Evolutionary conservation across 192 early-diverging fungal species (phyloP).

Genomic region (Umbelopsis sp.): DNA sequence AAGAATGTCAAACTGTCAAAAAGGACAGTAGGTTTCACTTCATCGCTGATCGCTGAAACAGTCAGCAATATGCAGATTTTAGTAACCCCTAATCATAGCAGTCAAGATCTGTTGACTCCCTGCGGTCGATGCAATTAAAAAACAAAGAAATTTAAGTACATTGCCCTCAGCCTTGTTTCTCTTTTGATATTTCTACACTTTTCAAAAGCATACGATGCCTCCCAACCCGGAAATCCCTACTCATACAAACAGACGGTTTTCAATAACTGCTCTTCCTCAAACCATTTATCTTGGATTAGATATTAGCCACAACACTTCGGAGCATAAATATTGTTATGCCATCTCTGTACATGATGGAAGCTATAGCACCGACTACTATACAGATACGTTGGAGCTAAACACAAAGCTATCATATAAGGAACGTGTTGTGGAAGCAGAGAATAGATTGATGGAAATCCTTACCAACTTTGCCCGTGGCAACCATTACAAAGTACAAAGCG

Average conservation of each 20-base stretch:
- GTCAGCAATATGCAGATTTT: too few species aligned
- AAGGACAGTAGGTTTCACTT: too few species aligned
- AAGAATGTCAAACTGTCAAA: too few species aligned
- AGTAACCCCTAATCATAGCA: too few species aligned
- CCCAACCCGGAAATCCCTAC: slow-evolving; percentile 6
- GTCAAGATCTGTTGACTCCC: not conserved
- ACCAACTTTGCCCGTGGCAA: slow-evolving; percentile 55
- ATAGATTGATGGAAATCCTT: slow-evolving; percentile 55
- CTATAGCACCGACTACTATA: slow-evolving; percentile 62
- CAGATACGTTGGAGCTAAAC: slow-evolving; percentile 42
- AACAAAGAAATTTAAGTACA: not conserved
- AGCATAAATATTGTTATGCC: slow-evolving; percentile 50
- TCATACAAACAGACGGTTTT: slow-evolving; percentile 22
- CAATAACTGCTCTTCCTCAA: slow-evolving; percentile 37
- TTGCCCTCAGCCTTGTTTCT: not conserved
- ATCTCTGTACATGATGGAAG: slow-evolving; percentile 74
- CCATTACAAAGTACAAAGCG: slow-evolving; percentile 67
- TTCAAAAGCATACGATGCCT: not conserved
- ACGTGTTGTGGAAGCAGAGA: slow-evolving; percentile 44
- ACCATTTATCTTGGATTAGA: slow-evolving; percentile 58
- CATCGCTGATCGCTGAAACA: too few species aligned
- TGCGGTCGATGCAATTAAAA: too few species aligned
- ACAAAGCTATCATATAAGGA: not conserved
- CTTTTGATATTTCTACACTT: not conserved
- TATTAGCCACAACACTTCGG: slow-evolving; percentile 31